Conservation (phyloP, 495 filamentous ascomycete genomes). For the Neurospora intermedia region DNA sequence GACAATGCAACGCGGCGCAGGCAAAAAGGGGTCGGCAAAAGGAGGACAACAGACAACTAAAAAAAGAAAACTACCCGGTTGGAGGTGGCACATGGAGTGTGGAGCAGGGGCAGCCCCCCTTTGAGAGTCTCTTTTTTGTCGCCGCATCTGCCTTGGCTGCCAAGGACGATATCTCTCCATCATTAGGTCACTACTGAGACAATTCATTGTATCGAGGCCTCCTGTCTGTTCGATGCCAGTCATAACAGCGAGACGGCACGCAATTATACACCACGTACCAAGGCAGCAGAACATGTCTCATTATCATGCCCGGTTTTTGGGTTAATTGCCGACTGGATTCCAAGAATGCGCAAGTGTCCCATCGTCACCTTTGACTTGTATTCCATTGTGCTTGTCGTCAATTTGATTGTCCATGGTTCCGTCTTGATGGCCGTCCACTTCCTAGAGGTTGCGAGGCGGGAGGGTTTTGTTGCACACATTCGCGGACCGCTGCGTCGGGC, state of each 20-base stretch:
- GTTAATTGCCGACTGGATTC: not conserved
- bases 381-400: not conserved
- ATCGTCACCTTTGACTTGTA: not conserved
- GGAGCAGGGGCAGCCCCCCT: not conserved
- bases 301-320: not conserved
- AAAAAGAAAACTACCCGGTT: slow-evolving; percentile 9
- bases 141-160: not conserved
- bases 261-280: not conserved
- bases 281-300: not conserved
- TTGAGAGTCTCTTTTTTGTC: not conserved
- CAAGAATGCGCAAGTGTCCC: not conserved
- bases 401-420: not conserved
- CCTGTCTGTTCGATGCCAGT: not conserved
- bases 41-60: slow-evolving; percentile 3
- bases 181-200: not conserved
- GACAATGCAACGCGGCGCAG: not conserved
- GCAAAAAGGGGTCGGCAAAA: slow-evolving; percentile 1
- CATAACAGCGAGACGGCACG: not conserved
- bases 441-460: not conserved
- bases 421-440: no score
- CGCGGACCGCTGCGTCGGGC: not conserved
- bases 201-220: not conserved
- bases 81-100: not conserved
- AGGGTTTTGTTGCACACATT: not conserved
- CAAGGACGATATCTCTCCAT: not conserved